A percentile compares a stretch with the other conserved stretches of the same genome.
phyloP scores from a whole-genome alignment of 352 stramenopile genomes.

The Phytophthora pluvialis region DNA sequence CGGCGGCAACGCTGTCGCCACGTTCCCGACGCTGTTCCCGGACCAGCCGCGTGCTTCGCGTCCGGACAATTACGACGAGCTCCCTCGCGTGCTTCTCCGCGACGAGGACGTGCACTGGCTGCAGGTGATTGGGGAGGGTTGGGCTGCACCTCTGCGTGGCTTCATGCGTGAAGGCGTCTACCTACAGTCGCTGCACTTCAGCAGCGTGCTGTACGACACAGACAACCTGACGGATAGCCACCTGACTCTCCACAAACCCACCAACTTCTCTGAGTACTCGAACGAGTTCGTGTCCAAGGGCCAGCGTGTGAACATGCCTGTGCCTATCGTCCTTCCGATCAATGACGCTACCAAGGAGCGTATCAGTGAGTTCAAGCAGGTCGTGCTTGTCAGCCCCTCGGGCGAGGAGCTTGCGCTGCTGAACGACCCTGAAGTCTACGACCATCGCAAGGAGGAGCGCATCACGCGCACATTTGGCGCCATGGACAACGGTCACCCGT shows the following conservation, averaged over 20 bases:
- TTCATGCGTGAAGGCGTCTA: slow-evolving; percentile 98
- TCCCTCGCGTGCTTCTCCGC: slow-evolving; percentile 94
- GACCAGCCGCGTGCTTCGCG: slow-evolving; percentile 38
- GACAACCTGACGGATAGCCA: slow-evolving; percentile 94
- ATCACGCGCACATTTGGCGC: slow-evolving; percentile 97
- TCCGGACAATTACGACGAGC: slow-evolving; percentile 50
- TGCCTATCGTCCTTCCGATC: slow-evolving; percentile 97
- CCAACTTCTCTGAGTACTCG: slow-evolving; percentile 94
- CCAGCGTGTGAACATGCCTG: slow-evolving; percentile 95
- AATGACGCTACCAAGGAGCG: slow-evolving; percentile 92
- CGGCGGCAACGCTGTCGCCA: slow-evolving; percentile 72
- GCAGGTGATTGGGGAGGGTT: slow-evolving; percentile 97
- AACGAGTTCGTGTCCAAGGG: slow-evolving; percentile 78
- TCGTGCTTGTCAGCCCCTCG: slow-evolving; percentile 95
- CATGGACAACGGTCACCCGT: slow-evolving; percentile 96
- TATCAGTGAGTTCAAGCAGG: slow-evolving; percentile 84
- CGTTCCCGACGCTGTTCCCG: slow-evolving; percentile 69
- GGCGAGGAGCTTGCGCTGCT: slow-evolving; percentile 95
- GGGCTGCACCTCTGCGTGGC: slow-evolving; percentile 94
- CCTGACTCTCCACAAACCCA: slow-evolving; percentile 82
- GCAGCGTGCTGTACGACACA: slow-evolving; percentile 95
- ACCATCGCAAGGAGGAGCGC: slow-evolving; percentile 98
- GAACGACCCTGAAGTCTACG: slow-evolving; percentile 94
- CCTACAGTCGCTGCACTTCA: slow-evolving; percentile 97
- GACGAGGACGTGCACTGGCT: slow-evolving; percentile 99